Evolutionary conservation across 371 early-diverging fungal genomes (phyloP).

Genomic region (Batrachochytrium dendrobatidis): DNA sequence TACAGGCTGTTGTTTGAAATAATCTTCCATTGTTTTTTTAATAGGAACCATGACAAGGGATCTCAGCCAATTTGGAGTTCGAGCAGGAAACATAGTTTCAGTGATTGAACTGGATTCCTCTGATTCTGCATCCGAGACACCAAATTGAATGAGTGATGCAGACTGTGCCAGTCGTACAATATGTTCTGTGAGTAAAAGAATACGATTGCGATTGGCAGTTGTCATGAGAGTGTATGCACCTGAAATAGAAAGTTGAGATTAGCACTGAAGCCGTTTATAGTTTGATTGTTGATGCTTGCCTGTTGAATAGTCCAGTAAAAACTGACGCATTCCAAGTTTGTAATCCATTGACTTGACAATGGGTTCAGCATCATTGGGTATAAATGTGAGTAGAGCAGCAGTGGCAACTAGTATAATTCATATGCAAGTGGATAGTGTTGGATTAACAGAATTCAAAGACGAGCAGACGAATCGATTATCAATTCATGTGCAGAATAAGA

Average conservation of each 20-base stretch:
- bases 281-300: too few relatives aligned
- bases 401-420: too few relatives aligned
- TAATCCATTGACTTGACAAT: too few relatives aligned
- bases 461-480: too few relatives aligned
- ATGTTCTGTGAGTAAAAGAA: not conserved
- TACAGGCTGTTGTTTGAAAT: not conserved
- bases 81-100: not conserved
- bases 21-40: not conserved
- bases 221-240: not conserved
- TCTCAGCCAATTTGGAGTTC: not conserved
- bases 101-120: not conserved
- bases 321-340: slow-evolving; percentile 3
- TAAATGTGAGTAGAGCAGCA: too few relatives aligned
- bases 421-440: too few relatives aligned
- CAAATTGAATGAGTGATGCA: not conserved
- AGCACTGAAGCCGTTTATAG: not conserved
- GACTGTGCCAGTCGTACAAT: not conserved
- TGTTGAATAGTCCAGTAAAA: slow-evolving; percentile 2
- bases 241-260: not conserved
- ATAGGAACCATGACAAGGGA: not conserved
- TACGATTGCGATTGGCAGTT: not conserved
- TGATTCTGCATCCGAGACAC: too few relatives aligned
- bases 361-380: too few relatives aligned
- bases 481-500: too few relatives aligned
- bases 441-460: too few relatives aligned